Evolutionary conservation across 352 stramenopile genomes (phyloP), one percentile per base, ranked within the genome.

Genomic region (Pythium vanterpoolii): DNA sequence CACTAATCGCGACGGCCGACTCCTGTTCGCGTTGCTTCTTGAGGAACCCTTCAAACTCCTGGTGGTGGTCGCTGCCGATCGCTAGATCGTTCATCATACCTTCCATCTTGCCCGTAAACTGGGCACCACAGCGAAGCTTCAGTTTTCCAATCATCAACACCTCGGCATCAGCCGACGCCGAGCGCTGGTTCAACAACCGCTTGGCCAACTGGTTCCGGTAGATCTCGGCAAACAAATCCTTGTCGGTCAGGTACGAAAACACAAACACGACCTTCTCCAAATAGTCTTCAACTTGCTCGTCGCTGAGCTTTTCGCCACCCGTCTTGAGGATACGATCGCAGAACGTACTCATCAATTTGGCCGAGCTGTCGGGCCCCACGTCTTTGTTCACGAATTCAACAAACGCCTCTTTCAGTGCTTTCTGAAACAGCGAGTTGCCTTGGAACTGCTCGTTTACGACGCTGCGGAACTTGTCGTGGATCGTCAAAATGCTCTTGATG

Each of bases 31-130:
- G 77, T 28, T 93, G 79, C 52, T 87, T 90, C 62, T 90, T 94
- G 58, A 98, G 78, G 57, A 98, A 92, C 2, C 71, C 69, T 36
- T 98, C 95, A 70, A 99, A 99, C 59, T 98, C 94, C 44, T 93
- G 86, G 63, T 98, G 95, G 71, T 99, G 96, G 52, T 99, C 97
- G 57, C 79, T 96, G 38, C 96, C 96, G 40, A 99, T 98, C 18
- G 95, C 89, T 62, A 99, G 66, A 69, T 99, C 98, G 71, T 98
- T 98, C 72, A 99, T 90, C 98, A 99, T 99, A 64, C 97, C 97
- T 76, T 99, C 98, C 97, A 99, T 99, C 77, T 98, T 97, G 31
- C 93, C 96, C 26, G 98, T 99, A 69, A 99, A 99, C 74, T 99
- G 97, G 11, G 96, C 96, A 66, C 98, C 98, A 68, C 97, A 99